Base-by-base conservation (phyloP, 1,139 yeast species). In the Scheffersomyces parashehatae region DNA sequence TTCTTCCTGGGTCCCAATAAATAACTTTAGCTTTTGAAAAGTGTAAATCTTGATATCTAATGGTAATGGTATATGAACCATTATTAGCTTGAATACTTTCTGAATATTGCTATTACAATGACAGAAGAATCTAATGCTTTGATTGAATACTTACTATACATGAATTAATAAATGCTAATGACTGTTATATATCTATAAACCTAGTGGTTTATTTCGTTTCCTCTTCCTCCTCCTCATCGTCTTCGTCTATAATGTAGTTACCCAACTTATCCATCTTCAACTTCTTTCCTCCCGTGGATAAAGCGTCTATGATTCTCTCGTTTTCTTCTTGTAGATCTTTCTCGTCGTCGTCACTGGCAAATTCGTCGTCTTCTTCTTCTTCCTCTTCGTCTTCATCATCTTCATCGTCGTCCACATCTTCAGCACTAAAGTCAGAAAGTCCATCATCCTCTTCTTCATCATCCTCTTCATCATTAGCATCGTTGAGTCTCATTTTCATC, bases 201-300 rank as follows among this genome's bases (percentile, higher is more conserved):
- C 41, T 38, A 34, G 14, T 28, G 7, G 26, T 20, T 12, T 29
- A 29, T 10, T 11, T 28, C 35, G 39, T 11, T 37, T 35, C 15
- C 41, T 43, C 13, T 37, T 31, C 29, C 35, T 16, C 29, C 35
- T 16, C 12, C 26, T 32, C 31, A 20, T 20, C 35, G 29, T 56
- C 54, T 46, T 68, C 69, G 31, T 85, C 89, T 40, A 87, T 63
- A 32, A 86, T 83, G 60, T 86, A 87, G 60, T 88, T 88, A 37
- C 95, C 96, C 43, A 88, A 64, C 54, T 83, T 85, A 60, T 88
- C 95, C 85, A 85, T 83, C 60, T 84, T 85, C 49, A 88, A 63
- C 29, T 80, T 73, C 40, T 76, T 73, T 4, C 75, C 78, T 14
- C 91, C 90, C 8, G 68, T 60, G 8, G 83, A 79, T 40, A 86